Base-by-base conservation (phyloP, 768 basidiomycete genomes). In the Russula ochroleuca region DNA sequence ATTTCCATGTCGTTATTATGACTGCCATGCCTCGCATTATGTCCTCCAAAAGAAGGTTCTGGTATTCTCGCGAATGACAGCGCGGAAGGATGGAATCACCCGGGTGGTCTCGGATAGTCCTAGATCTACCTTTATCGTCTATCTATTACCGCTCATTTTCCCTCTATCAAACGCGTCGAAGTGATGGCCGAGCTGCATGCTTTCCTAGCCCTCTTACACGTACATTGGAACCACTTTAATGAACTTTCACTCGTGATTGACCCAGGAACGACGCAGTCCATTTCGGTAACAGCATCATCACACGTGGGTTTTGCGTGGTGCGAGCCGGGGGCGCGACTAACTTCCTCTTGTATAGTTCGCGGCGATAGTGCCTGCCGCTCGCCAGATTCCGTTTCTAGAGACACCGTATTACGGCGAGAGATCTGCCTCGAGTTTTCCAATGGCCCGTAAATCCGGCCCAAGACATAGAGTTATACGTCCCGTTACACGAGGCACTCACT, bases 261-360 rank as follows among this genome's bases (percentile, higher is more conserved):
- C 38, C 40, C 15, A 40, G 55, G 48, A 21, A 61, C 61, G 64
- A 52, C 64, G 54, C 64, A 4, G 54, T n/a, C 54, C 54, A 40
- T 61, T 54, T 65, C 48, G 40, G 64, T 41, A 37, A 61, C 56
- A 5, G 35, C 40, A 45, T 61, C 47, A 57, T 35, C 28, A 65
- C 64, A 45, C 64, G 59, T 65, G 64, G 64, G 47, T 33, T 51
- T 61, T 55, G 59, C 64, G 59, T 65, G 63, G 64, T 23, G 52
- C 63, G 28, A 47, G 33, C 28, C 13, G 25, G 59, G 28, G 19
- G 40, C 43, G 59, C 21, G 59, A 37, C 52, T 15, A 25, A 56
- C 23, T 28, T 51, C 37, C 59, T 40, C 21, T 51, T 43, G 48
- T 51, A 28, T 5, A 50, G 15, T 56, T 43, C 13, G 33, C 38